A percentile compares a stretch with the other conserved stretches of the same genome.
Evolutionary conservation across 106 monocot species (phyloP).

Genomic region (Allium sativum): DNA sequence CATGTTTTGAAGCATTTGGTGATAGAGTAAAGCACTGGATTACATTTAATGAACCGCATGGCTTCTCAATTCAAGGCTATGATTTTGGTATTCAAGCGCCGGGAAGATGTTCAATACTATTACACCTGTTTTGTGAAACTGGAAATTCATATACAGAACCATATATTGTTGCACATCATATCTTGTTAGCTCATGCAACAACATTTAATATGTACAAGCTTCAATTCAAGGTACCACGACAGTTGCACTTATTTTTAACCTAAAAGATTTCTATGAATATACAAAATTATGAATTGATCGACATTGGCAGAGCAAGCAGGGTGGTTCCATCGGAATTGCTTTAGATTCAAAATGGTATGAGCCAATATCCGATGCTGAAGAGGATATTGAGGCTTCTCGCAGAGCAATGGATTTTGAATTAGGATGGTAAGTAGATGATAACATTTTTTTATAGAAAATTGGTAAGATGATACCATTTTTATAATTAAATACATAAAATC

Average conservation of each 20-base stretch:
- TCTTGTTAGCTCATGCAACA: constrained; percentile 67
- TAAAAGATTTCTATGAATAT: no score
- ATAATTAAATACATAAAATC: constrained; percentile 9
- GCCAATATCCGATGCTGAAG: constrained; percentile 36
- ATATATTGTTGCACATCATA: constrained; percentile 64
- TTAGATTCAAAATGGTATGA: constrained; percentile 72
- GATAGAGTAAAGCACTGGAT: constrained; percentile 86
- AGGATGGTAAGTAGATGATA: constrained; percentile 43
- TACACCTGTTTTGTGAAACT: constrained; percentile 42
- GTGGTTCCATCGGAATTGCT: constrained; percentile 46
- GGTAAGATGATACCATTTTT: no score
- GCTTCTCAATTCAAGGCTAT: constrained; percentile 49
- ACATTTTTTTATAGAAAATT: no score
- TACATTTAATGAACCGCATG: constrained; percentile 73
- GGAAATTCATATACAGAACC: constrained; percentile 74
- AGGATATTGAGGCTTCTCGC: constrained; percentile 46
- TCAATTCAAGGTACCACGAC: constrained; percentile 46
- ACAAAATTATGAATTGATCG: not conserved
- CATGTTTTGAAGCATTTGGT: constrained; percentile 67
- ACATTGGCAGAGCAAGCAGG: constrained; percentile 33
- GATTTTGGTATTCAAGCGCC: constrained; percentile 70
- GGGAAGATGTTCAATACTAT: constrained; percentile 56
- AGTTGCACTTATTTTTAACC: not conserved
- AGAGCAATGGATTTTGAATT: constrained; percentile 82
- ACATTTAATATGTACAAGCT: constrained; percentile 44